Evolutionary conservation across 2,329 filamentous ascomycete species (phyloP).

Genomic region (Tympanopsis confertula): DNA sequence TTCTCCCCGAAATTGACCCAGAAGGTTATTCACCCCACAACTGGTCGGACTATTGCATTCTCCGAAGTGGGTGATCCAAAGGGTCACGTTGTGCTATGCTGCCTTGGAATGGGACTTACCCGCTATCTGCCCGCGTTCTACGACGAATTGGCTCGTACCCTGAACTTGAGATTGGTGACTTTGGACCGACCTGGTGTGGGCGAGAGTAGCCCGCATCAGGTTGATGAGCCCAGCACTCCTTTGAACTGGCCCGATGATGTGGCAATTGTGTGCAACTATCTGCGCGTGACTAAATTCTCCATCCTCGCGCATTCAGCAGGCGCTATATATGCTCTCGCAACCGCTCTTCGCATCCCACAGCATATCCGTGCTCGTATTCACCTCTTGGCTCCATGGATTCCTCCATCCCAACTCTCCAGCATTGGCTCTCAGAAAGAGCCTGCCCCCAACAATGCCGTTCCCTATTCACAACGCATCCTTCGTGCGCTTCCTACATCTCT

Average conservation of each 20-base stretch:
- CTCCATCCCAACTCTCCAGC: constrained; percentile 80
- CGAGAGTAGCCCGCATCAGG: constrained; percentile 43
- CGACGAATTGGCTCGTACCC: constrained; percentile 48
- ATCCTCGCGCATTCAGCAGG: constrained; percentile 92
- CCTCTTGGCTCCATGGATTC: constrained; percentile 91
- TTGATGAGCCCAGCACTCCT: constrained; percentile 37
- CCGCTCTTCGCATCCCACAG: constrained; percentile 87
- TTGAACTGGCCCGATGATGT: constrained; percentile 67
- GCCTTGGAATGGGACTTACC: constrained; percentile 56
- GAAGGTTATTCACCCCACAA: constrained; percentile 43
- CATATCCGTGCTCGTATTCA: constrained; percentile 91
- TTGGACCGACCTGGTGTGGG: constrained; percentile 54
- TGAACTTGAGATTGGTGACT: constrained; percentile 50
- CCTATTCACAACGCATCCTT: constrained; percentile 82
- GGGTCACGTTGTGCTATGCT: constrained; percentile 53
- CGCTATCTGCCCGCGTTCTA: constrained; percentile 57
- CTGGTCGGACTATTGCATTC: constrained; percentile 50
- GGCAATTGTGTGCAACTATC: constrained; percentile 78
- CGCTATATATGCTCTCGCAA: constrained; percentile 94
- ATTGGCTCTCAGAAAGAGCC: constrained; percentile 63
- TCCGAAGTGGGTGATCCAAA: constrained; percentile 55
- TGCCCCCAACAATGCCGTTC: constrained; percentile 74
- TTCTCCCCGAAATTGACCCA: constrained; percentile 45
- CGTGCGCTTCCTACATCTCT: constrained; percentile 82
- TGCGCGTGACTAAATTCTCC: constrained; percentile 92